Percentiles rank a stretch among this genome's conserved stretches.
Conservation (phyloP, 2,329 filamentous ascomycete species). For the Botrytis tulipae region DNA sequence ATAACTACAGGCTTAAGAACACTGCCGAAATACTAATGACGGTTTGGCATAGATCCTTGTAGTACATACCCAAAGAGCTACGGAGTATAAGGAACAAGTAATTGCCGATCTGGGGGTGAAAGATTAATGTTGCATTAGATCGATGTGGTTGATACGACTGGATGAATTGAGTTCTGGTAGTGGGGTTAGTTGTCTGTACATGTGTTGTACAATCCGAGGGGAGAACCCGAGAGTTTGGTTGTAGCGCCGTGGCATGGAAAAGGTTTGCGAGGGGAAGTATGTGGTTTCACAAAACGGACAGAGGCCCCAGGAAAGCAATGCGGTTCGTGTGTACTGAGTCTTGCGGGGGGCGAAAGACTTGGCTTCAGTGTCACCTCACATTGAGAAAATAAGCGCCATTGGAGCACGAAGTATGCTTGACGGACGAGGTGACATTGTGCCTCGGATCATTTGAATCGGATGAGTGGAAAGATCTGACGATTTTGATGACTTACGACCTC, state of each 20-base stretch:
- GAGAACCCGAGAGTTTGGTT: conserved; percentile 10
- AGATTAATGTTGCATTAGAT: neutral
- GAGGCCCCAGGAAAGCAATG: neutral
- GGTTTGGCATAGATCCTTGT: neutral
- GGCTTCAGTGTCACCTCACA: neutral
- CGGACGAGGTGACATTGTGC: neutral
- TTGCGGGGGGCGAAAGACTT: neutral
- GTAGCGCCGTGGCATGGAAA: conserved; percentile 8
- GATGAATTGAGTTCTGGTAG: neutral
- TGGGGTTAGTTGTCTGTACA: neutral
- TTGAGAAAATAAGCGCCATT: conserved; percentile 1
- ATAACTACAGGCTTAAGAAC: neutral
- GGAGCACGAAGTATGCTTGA: neutral
- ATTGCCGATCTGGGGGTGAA: neutral
- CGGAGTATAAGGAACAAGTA: neutral
- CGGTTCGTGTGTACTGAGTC: neutral
- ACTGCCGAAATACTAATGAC: neutral
- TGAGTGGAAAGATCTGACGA: neutral
- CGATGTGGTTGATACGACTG: neutral
- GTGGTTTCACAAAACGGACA: neutral
- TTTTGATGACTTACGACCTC: neutral
- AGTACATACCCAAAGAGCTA: neutral
- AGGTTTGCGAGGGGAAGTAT: neutral
- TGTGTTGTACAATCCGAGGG: neutral
- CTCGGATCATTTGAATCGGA: neutral